These are phyloP conservation scores for Candida xyloterini DNA, from an alignment of 805 yeast genomes.

Conservation along the genomic window DNA sequence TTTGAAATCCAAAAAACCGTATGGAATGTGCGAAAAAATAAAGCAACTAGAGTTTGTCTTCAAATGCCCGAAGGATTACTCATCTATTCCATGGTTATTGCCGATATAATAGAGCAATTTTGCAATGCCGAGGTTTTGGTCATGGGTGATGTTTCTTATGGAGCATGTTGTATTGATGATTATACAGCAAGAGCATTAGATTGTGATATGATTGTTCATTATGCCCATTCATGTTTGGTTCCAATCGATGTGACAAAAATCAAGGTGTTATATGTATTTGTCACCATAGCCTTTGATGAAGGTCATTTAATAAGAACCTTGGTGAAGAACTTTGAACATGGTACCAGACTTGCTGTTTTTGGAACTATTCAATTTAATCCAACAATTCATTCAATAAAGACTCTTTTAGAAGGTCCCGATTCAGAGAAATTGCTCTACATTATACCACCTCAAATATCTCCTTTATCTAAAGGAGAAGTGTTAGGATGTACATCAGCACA, in stretches of 20 bases:
- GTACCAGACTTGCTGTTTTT: slow-evolving; percentile 73
- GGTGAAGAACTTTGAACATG: slow-evolving; percentile 60
- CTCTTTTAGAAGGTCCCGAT: slow-evolving; percentile 46
- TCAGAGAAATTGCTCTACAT: slow-evolving; percentile 49
- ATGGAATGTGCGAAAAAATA: slow-evolving; percentile 79
- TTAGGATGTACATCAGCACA: slow-evolving; percentile 93
- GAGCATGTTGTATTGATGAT: slow-evolving; percentile 98
- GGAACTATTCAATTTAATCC: slow-evolving; percentile 98
- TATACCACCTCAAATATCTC: slow-evolving; percentile 87
- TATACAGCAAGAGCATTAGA: slow-evolving; percentile 89
- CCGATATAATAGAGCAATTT: slow-evolving; percentile 90
- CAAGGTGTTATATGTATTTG: slow-evolving; percentile 92
- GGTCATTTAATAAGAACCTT: slow-evolving; percentile 76
- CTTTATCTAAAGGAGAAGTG: slow-evolving; percentile 93
- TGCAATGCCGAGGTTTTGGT: slow-evolving; percentile 83
- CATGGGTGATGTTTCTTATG: slow-evolving; percentile 98
- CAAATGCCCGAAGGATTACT: slow-evolving; percentile 98
- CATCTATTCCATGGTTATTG: slow-evolving; percentile 81
- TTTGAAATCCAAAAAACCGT: slow-evolving; percentile 95
- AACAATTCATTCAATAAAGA: slow-evolving; percentile 75
- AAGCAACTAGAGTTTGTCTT: slow-evolving; percentile 80
- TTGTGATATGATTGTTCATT: slow-evolving; percentile 93
- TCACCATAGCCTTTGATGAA: slow-evolving; percentile 87
- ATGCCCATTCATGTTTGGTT: slow-evolving; percentile 95
- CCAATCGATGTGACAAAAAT: slow-evolving; percentile 91